A percentile compares a stretch with the other conserved stretches of the same genome.
phyloP scores from a whole-genome alignment of 805 yeast genomes.

The Starmerella asiatica region DNA sequence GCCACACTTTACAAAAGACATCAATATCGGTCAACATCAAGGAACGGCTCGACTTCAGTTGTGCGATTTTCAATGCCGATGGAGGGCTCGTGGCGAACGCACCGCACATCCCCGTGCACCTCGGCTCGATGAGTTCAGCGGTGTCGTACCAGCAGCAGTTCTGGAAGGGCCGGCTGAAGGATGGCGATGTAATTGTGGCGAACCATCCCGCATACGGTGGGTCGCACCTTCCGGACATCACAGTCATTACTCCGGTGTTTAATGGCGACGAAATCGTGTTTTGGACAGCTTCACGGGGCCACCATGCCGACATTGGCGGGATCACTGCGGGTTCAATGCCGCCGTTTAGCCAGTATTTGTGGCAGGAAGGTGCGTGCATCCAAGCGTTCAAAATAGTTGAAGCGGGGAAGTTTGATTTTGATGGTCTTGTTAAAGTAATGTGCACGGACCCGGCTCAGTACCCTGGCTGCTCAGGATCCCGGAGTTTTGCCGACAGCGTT shows the following conservation, averaged over 20 bases:
- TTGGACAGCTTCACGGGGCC: conserved; percentile 89
- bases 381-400: conserved; percentile 61
- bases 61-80: conserved; percentile 63
- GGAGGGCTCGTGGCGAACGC: conserved; percentile 83
- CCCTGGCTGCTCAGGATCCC: conserved; percentile 82
- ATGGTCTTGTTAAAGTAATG: conserved; percentile 45
- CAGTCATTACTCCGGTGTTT: conserved; percentile 84
- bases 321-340: conserved; percentile 90
- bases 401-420: conserved; percentile 64
- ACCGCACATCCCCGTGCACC: conserved; percentile 76
- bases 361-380: conserved; percentile 87
- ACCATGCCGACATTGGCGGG: conserved; percentile 94
- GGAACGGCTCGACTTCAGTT: conserved; percentile 70
- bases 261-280: conserved; percentile 47
- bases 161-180: conserved; percentile 51
- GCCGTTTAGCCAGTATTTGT: conserved; percentile 69
- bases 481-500: conserved; percentile 70
- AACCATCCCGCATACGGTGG: conserved; percentile 82
- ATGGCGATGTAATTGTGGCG: conserved; percentile 65
- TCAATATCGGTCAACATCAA: conserved; percentile 73
- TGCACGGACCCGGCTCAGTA: conserved; percentile 61
- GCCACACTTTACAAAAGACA: conserved; percentile 62
- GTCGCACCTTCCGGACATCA: conserved; percentile 78
- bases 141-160: conserved; percentile 48
- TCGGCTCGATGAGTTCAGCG: conserved; percentile 77